These are phyloP conservation scores for Arthrocladium fulminans DNA, from an alignment of 2,329 filamentous ascomycete genomes.

Conservation along the genomic window DNA sequence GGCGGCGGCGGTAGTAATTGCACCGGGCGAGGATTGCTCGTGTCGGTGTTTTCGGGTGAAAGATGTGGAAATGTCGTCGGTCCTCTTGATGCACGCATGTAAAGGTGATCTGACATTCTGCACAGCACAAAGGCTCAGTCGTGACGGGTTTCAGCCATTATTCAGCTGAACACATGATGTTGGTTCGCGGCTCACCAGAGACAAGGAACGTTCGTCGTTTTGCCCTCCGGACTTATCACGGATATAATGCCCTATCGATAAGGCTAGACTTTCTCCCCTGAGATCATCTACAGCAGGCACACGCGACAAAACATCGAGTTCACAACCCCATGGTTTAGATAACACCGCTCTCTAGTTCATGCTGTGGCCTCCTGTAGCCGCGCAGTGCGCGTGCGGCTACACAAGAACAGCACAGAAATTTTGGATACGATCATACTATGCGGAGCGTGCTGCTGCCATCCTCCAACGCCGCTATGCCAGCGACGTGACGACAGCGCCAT, in stretches of 20 bases:
- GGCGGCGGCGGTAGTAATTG: no score
- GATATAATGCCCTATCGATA: not conserved
- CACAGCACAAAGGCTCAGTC: not conserved
- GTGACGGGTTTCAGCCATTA: not conserved
- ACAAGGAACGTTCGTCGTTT: not conserved
- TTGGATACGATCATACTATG: conserved; percentile 18
- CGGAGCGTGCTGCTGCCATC: conserved; percentile 14
- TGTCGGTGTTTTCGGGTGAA: no score
- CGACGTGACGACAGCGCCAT: conserved; percentile 10
- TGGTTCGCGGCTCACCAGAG: not conserved
- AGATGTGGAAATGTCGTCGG: no score
- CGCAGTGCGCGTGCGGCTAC: conserved; percentile 24
- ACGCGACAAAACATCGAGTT: not conserved
- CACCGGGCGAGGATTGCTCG: no score
- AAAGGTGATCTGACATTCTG: not conserved
- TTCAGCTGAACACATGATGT: not conserved
- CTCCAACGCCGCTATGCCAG: conserved; percentile 20
- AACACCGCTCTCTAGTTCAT: conserved; percentile 11
- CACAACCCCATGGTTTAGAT: conserved; percentile 2
- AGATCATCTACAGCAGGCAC: not conserved
- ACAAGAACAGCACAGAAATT: conserved; percentile 23
- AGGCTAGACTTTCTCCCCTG: not conserved
- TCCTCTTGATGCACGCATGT: not conserved
- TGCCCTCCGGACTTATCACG: not conserved
- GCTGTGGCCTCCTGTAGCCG: conserved; percentile 22